Percentiles rank a stretch among this genome's conserved stretches.
phyloP scores from a whole-genome alignment of 768 basidiomycete genomes.

The Psilocybe azurescens region DNA sequence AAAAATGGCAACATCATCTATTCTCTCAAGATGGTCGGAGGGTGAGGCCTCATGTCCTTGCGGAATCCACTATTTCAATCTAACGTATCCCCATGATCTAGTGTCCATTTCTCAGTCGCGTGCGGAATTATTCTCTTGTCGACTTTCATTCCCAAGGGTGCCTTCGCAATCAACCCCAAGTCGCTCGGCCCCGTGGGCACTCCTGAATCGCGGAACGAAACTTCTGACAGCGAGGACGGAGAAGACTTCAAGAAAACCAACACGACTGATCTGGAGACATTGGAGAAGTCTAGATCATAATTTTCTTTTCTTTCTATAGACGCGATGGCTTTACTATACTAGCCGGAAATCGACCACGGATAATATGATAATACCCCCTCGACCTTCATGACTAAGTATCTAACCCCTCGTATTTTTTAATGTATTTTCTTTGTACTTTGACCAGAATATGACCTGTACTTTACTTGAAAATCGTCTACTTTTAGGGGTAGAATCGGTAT shows the following conservation, averaged over 20 bases:
- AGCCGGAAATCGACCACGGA: not conserved
- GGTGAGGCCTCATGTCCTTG: slow-evolving; percentile 22
- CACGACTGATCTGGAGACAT: not conserved
- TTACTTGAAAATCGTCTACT: too few relatives aligned
- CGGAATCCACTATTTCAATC: not conserved
- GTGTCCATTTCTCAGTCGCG: slow-evolving; percentile 35
- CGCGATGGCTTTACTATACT: not conserved
- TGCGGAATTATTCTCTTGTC: slow-evolving; percentile 32
- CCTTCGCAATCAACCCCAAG: slow-evolving; percentile 39
- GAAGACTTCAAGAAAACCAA: slow-evolving; percentile 14
- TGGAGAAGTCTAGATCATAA: slow-evolving; percentile 9
- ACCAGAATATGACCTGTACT: too few relatives aligned
- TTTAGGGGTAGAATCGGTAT: too few relatives aligned
- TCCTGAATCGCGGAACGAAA: not conserved
- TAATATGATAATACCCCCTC: not conserved
- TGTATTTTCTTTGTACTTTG: too few relatives aligned
- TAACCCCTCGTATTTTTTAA: too few relatives aligned
- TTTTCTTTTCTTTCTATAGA: not conserved
- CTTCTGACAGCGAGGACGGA: slow-evolving; percentile 15
- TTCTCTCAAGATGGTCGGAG: slow-evolving; percentile 32
- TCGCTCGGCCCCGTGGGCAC: slow-evolving; percentile 20
- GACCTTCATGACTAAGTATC: too few relatives aligned
- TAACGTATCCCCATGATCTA: slow-evolving; percentile 1
- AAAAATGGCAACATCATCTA: slow-evolving; percentile 25
- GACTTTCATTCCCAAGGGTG: slow-evolving; percentile 34